Percentiles rank a stretch among this genome's conserved stretches.
These are phyloP conservation scores for Pseudotulostoma volvatum DNA, from an alignment of 495 filamentous ascomycete genomes.

Conservation along the genomic window DNA sequence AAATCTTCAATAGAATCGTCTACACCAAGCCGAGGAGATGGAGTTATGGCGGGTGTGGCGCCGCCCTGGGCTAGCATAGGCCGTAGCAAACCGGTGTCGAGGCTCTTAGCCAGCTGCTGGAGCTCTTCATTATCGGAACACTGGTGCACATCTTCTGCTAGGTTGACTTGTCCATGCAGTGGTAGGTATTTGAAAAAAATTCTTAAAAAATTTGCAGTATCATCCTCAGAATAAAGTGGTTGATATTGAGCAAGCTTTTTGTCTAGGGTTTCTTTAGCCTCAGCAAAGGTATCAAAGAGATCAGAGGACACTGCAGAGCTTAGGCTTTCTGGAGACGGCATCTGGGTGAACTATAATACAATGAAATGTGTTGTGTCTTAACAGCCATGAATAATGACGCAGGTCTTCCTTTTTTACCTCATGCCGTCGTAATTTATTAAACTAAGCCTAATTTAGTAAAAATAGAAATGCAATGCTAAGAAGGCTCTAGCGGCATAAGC, in stretches of 20 bases:
- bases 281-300: not conserved
- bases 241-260: constrained; percentile 2
- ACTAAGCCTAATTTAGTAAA: too few relatives aligned
- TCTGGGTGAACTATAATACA: too few relatives aligned
- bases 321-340: too few relatives aligned
- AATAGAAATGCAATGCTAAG: too few relatives aligned
- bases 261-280: not conserved
- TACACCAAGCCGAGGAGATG: constrained; percentile 3
- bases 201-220: constrained; percentile 4
- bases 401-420: too few relatives aligned
- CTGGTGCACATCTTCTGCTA: constrained; percentile 5
- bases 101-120: constrained; percentile 5
- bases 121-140: constrained; percentile 5
- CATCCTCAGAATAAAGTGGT: constrained; percentile 1
- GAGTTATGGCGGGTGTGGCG: constrained; percentile 1
- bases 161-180: constrained; percentile 1
- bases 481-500: too few relatives aligned
- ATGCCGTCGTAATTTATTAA: too few relatives aligned
- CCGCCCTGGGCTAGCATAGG: constrained; percentile 3
- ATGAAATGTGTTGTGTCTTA: too few relatives aligned
- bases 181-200: constrained; percentile 5
- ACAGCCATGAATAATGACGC: not conserved
- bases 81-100: constrained; percentile 4
- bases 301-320: not conserved
- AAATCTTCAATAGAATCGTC: constrained; percentile 9